phyloP scores from a whole-genome alignment of 305 asterid genomes.

The Stenogyne calaminthoides region DNA sequence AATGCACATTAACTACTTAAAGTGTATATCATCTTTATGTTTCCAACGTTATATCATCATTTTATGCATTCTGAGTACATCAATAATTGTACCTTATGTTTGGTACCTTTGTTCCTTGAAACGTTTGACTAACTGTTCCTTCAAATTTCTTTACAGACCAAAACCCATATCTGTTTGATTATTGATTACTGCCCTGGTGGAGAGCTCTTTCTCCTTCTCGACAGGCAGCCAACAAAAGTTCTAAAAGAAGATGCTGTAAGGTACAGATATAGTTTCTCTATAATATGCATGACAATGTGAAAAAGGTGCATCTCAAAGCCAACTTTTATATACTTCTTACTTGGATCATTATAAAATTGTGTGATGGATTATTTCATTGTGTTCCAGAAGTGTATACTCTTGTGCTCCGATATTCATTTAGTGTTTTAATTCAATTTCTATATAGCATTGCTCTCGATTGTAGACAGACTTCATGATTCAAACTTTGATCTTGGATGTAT shows the following conservation, averaged over 20 bases:
- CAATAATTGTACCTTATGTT: not conserved
- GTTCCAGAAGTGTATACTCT: not conserved
- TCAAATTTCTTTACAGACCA: constrained; percentile 60
- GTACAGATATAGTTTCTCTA: constrained; percentile 35
- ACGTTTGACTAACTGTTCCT: constrained; percentile 25
- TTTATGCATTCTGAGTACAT: not conserved
- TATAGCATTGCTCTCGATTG: not conserved
- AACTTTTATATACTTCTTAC: not conserved
- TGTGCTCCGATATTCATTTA: constrained; percentile 5
- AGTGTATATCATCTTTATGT: not conserved
- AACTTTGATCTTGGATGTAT: not conserved
- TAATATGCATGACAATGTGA: constrained; percentile 8
- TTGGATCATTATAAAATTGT: not conserved
- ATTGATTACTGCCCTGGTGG: constrained; percentile 97
- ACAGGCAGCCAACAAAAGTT: constrained; percentile 85
- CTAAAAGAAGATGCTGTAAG: constrained; percentile 90
- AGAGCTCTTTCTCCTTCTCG: constrained; percentile 91
- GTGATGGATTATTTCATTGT: constrained; percentile 4
- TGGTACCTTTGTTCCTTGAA: constrained; percentile 2
- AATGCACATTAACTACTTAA: not conserved
- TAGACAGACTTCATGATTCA: not conserved
- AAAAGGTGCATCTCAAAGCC: constrained; percentile 1
- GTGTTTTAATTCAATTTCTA: not conserved
- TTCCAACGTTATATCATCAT: not conserved
- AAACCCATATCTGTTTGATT: constrained; percentile 83